These are phyloP conservation scores for Pouteria glomerata DNA, from an alignment of 148 eudicot species.

Conservation along the genomic window DNA sequence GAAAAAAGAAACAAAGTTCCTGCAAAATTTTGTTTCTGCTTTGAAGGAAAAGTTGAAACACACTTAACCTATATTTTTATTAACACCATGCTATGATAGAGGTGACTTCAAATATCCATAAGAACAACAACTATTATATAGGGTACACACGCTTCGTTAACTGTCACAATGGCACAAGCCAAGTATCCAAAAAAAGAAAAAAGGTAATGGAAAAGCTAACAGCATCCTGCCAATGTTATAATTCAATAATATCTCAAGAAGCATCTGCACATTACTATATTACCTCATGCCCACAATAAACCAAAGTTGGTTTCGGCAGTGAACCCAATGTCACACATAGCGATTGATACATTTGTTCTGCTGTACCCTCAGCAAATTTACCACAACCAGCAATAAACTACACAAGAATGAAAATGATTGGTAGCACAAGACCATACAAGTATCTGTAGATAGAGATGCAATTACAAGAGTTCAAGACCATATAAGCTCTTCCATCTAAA, in stretches of 20 bases:
- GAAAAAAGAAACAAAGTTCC: background rate
- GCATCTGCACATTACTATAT: background rate
- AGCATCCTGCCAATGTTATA: background rate
- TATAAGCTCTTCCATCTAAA: too few relatives aligned
- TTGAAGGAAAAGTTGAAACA: background rate
- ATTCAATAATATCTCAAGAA: background rate
- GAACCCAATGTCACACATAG: conserved; percentile 82
- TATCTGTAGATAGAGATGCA: background rate
- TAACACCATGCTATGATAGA: too few relatives aligned
- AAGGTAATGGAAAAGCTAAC: background rate
- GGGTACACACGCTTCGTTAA: background rate
- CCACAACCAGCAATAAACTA: conserved; percentile 99
- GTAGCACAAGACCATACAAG: too few relatives aligned
- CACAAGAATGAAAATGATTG: conserved; percentile 1
- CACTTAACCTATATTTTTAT: too few relatives aligned
- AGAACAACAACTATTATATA: background rate
- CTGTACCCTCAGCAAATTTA: conserved; percentile 90
- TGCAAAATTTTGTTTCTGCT: background rate
- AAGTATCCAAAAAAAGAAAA: background rate
- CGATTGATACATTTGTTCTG: conserved; percentile 95
- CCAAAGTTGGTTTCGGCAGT: conserved; percentile 81
- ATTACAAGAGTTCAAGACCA: background rate
- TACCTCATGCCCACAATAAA: conserved; percentile 98
- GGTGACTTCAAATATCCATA: too few relatives aligned
- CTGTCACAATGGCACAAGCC: background rate